Base-by-base conservation (phyloP, 257 asterid genomes). In the Striga asiatica region DNA sequence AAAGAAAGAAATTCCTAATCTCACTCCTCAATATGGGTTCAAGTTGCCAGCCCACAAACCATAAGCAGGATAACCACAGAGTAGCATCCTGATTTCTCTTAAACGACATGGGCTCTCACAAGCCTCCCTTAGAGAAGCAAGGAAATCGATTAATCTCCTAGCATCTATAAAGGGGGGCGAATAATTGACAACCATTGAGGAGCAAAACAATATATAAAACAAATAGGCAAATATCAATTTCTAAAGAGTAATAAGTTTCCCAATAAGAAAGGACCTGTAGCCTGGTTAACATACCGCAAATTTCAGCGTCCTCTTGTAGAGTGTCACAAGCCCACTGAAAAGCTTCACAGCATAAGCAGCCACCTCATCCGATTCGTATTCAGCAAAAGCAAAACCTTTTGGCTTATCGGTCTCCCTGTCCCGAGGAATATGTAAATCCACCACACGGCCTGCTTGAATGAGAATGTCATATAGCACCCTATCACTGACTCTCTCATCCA, bases 291-390 rank as follows among this genome's bases (percentile, higher is more conserved):
- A 17, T 66, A 87, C 99, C 3, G 83, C 93, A 64, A 92, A 88
- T 76, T 73, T 92, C 61, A 92, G 62, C 2, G 97, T 84, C 71
- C 76, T 75, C 46, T 73, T 84, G 73, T 73, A 79, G 52, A 92
- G 85, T 28, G 89, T 78, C 21, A 92, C 89, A 1, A 84, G 84
- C 10, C 99, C 94, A 42, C 97, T 70, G 71, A 88, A 92, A 51
- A 92, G 94, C 79, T 79, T 92, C 59, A 92, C 93, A 57, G 97
- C 97, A 68, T 92, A 92, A 37, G 77, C 83, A 5, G 99, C 99
- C 20, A 74, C 54, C 77, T 88, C 99, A 52, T 88, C 85, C 0
- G 94, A 74, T 74, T 92, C 99, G 65, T 81, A 92, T 32, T 81
- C 71, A 0, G 99, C 99, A 53, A 92, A 92, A 1, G 99, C 97